Base-by-base conservation (phyloP, 768 basidiomycete species). In the Mycena rebaudengoi region DNA sequence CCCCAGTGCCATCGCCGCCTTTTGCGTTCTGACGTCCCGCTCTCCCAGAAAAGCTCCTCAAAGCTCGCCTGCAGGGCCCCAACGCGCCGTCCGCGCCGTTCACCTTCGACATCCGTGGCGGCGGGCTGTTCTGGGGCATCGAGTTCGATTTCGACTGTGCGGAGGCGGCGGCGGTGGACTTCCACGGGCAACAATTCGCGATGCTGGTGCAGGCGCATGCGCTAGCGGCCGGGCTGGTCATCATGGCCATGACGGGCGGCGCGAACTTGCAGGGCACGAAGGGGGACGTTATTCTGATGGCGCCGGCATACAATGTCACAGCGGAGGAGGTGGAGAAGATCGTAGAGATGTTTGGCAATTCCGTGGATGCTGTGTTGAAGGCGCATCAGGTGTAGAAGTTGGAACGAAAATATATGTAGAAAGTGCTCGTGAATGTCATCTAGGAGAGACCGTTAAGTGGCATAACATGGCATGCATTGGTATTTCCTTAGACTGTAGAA, bases 231-330 rank as follows among this genome's bases (percentile, higher is more conserved):
- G 88, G 87, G 2, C 73, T 94, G 51, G 79, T 94, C 62, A 80
- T 87, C 40, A 92, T 95, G 82, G 93, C 88, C 40, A 85, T 94
- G 81, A 82, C 79, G 11, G 91, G 92, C 20, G 90, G 90, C 11
- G 83, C 88, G 16, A 86, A 84, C 62, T 51, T 91, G 32, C 85
- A 92, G 70, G 92, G 92, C 13, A 87, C 82, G 7, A 83, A 83
- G 73, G 95, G 95, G 7, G 73, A 94, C 62, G 88, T 90, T 69
- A 76, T 87, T 52, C 84, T 96, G 63, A 78, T 96, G 51, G 85
- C 91, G 0, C 95, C 95, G 28, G 91, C 94, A 6, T 94, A 92
- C 74, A 95, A 90, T 71, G 81, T 92, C 39, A 92, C 87, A 5
- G 78, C 80, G 64, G 83, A 87, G 68, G 85, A 95, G 76, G 81